Percentiles rank a stretch among this genome's conserved stretches.
phyloP scores from a whole-genome alignment of 805 yeast genomes.

The Candida morakotiae region DNA sequence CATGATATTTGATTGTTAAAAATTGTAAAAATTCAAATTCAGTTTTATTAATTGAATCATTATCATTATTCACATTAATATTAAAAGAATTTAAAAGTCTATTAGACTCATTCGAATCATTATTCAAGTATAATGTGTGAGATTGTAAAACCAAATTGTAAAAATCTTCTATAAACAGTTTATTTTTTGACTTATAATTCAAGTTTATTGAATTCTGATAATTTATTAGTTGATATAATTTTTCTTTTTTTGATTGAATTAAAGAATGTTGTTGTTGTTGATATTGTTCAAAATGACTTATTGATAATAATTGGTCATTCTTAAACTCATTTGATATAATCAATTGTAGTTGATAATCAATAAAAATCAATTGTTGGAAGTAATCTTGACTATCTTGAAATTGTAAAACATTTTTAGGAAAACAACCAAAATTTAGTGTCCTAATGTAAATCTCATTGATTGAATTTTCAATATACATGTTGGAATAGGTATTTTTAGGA shows the following conservation, averaged over 20 bases:
- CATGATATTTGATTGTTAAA: constrained; percentile 29
- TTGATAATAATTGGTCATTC: constrained; percentile 20
- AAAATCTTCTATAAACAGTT: constrained; percentile 26
- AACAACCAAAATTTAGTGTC: constrained; percentile 32
- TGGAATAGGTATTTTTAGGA: too few relatives aligned
- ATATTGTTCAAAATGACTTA: constrained; percentile 2
- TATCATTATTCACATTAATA: not conserved
- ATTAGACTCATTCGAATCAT: constrained; percentile 15
- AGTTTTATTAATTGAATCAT: constrained; percentile 7
- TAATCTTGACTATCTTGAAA: constrained; percentile 30
- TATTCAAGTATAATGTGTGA: constrained; percentile 29
- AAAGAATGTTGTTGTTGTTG: constrained; percentile 4
- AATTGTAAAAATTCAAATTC: constrained; percentile 24
- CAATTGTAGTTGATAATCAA: constrained; percentile 36
- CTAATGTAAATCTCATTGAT: constrained; percentile 21
- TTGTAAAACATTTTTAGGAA: constrained; percentile 30
- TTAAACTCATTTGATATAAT: constrained; percentile 25
- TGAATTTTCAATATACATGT: constrained; percentile 23
- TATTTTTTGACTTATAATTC: constrained; percentile 19
- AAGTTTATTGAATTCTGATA: constrained; percentile 23
- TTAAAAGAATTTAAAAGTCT: constrained; percentile 13
- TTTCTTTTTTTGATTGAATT: constrained; percentile 13
- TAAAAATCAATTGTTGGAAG: constrained; percentile 29
- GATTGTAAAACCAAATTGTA: constrained; percentile 30
- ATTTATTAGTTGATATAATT: constrained; percentile 21